Conservation (phyloP, 2,329 filamentous ascomycete genomes). For the Phyllachora maydis region DNA sequence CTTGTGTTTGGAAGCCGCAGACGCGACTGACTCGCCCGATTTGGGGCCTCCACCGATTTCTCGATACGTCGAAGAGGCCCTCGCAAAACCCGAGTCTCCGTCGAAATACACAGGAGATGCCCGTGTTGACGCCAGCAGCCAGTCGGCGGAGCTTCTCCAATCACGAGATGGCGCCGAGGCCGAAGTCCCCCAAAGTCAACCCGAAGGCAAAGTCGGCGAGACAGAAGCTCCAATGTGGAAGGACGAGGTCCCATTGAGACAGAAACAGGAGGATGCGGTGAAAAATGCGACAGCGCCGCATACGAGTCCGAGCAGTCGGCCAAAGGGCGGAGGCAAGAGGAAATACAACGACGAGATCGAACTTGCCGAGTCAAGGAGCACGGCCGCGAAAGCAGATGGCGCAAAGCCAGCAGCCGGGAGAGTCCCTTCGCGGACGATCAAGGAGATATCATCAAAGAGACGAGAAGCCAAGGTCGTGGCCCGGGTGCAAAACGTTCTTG, state of each 20-base stretch:
- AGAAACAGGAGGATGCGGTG: too few relatives aligned
- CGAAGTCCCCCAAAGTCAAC: too few relatives aligned
- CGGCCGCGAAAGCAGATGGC: conserved; percentile 10
- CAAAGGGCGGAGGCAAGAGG: conserved; percentile 32
- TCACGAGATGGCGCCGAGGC: too few relatives aligned
- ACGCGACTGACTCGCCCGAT: conserved; percentile 42
- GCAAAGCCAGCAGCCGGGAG: conserved; percentile 2
- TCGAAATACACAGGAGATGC: too few relatives aligned
- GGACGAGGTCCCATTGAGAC: too few relatives aligned
- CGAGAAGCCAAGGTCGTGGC: conserved; percentile 16
- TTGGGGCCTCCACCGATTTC: conserved; percentile 43
- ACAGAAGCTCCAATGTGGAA: too few relatives aligned
- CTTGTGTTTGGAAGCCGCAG: conserved; percentile 25
- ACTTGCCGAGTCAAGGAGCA: conserved; percentile 10
- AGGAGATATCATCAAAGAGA: conserved; percentile 19
- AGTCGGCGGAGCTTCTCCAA: too few relatives aligned
- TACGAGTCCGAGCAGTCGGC: conserved; percentile 5
- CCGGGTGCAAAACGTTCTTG: too few relatives aligned
- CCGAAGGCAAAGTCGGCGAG: too few relatives aligned
- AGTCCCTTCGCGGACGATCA: conserved; percentile 15
- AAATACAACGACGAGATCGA: conserved; percentile 37
- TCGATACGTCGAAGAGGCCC: conserved; percentile 32
- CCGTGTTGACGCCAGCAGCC: too few relatives aligned
- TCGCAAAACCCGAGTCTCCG: conserved; percentile 31
- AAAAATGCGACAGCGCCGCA: too few relatives aligned